These are phyloP conservation scores for Microglena sp. DNA, from an alignment of 139 green algal species.

Conservation along the genomic window DNA sequence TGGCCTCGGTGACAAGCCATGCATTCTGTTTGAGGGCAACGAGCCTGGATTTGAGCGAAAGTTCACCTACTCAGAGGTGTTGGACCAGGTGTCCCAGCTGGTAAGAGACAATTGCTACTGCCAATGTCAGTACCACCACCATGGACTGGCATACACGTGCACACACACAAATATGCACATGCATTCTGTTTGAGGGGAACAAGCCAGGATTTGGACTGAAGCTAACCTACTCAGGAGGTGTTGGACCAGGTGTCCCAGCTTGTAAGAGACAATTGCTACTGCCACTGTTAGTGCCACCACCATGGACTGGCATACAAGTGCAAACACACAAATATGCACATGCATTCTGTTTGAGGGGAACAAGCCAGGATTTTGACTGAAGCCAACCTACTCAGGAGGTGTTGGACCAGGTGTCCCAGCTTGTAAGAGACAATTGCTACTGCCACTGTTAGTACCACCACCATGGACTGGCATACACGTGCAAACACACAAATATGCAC, in stretches of 20 bases:
- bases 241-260: constrained; percentile 57
- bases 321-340: too few species aligned
- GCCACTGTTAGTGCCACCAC: too few species aligned
- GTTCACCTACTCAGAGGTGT: constrained; percentile 71
- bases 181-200: constrained; percentile 83
- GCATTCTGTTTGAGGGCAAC: constrained; percentile 83
- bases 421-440: too few species aligned
- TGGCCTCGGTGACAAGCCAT: constrained; percentile 45
- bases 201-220: constrained; percentile 40
- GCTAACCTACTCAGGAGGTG: constrained; percentile 72
- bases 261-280: too few species aligned
- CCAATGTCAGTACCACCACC: too few species aligned
- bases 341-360: constrained; percentile 85
- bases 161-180: too few species aligned
- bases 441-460: too few species aligned
- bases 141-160: too few species aligned
- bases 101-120: too few species aligned
- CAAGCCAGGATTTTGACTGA: constrained; percentile 41
- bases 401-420: constrained; percentile 52
- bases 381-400: constrained; percentile 72
- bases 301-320: too few species aligned
- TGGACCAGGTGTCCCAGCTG: constrained; percentile 56
- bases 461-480: too few species aligned
- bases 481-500: too few species aligned
- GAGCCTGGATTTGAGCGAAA: constrained; percentile 40